These are phyloP conservation scores for Aspergillus caelatus DNA, from an alignment of 2,329 filamentous ascomycete genomes.

Conservation along the genomic window DNA sequence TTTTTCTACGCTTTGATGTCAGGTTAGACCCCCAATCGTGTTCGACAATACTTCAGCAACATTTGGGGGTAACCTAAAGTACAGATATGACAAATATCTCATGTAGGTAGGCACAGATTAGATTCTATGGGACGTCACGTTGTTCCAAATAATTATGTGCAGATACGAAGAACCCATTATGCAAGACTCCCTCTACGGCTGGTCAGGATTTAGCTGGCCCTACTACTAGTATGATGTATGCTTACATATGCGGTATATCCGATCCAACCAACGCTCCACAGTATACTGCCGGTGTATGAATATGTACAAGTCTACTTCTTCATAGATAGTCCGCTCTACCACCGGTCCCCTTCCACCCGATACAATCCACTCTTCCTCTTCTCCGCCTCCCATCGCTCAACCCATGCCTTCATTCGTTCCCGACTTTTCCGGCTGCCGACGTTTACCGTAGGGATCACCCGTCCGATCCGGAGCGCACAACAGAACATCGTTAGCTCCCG, in stretches of 20 bases:
- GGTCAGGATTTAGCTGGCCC: no score
- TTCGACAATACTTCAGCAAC: no score
- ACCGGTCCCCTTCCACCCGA: slow-evolving; percentile 36
- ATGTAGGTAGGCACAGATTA: no score
- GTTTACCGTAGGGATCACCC: slow-evolving; percentile 92
- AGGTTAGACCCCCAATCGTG: no score
- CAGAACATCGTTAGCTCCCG: slow-evolving; percentile 92
- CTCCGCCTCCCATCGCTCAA: slow-evolving; percentile 65
- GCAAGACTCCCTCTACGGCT: no score
- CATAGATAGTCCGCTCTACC: background rate
- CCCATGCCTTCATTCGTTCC: slow-evolving; percentile 69
- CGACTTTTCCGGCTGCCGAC: slow-evolving; percentile 66
- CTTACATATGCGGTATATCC: no score
- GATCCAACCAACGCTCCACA: no score
- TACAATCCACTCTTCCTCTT: slow-evolving; percentile 66
- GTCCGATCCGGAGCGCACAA: slow-evolving; percentile 82
- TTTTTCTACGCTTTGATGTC: no score
- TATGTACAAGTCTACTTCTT: background rate
- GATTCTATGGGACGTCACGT: background rate
- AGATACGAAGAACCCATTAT: background rate
- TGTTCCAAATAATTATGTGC: background rate
- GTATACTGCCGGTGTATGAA: background rate
- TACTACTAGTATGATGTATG: no score
- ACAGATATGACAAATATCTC: no score
- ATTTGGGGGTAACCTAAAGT: no score